A percentile compares a stretch with the other conserved stretches of the same genome.
These are phyloP conservation scores for Ceratocystis ficicola DNA, from an alignment of 2,329 filamentous ascomycete genomes.

Conservation along the genomic window DNA sequence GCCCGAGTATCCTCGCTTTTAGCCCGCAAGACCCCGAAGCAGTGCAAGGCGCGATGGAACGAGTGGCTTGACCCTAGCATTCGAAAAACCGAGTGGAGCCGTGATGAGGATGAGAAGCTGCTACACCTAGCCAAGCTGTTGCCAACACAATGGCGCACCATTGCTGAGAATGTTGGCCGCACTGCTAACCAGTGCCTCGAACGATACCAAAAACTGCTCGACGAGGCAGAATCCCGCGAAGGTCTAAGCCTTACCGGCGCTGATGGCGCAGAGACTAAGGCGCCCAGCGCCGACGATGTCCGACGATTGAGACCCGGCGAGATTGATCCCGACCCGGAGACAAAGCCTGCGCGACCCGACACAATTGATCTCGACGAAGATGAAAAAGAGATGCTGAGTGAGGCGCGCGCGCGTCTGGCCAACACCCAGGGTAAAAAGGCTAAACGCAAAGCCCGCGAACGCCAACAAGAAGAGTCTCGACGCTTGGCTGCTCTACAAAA, in stretches of 20 bases:
- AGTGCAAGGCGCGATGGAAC: constrained; percentile 96
- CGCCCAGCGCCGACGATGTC: constrained; percentile 86
- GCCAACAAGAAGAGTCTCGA: constrained; percentile 88
- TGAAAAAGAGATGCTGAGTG: constrained; percentile 98
- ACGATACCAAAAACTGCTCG: constrained; percentile 88
- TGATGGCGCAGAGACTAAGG: constrained; percentile 72
- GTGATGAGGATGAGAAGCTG: constrained; percentile 96
- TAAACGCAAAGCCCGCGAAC: constrained; percentile 89
- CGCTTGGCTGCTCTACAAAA: constrained; percentile 86
- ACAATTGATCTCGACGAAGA: constrained; percentile 98
- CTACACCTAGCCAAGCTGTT: constrained; percentile 95
- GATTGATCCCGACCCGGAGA: constrained; percentile 93
- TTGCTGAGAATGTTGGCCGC: constrained; percentile 88
- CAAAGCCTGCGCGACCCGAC: constrained; percentile 86
- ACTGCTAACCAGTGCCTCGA: constrained; percentile 96
- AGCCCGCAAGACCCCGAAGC: constrained; percentile 93
- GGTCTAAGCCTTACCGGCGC: constrained; percentile 74
- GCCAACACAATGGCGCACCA: constrained; percentile 98
- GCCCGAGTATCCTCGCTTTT: constrained; percentile 94
- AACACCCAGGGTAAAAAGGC: constrained; percentile 99
- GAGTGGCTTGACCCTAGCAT: constrained; percentile 98
- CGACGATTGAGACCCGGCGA: constrained; percentile 80
- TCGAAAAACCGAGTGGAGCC: constrained; percentile 97
- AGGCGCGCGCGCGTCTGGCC: constrained; percentile 86
- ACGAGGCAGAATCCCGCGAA: constrained; percentile 88